Evolutionary conservation across 176 grass and related monocot species (phyloP).

Genomic region (Poa pratensis): DNA sequence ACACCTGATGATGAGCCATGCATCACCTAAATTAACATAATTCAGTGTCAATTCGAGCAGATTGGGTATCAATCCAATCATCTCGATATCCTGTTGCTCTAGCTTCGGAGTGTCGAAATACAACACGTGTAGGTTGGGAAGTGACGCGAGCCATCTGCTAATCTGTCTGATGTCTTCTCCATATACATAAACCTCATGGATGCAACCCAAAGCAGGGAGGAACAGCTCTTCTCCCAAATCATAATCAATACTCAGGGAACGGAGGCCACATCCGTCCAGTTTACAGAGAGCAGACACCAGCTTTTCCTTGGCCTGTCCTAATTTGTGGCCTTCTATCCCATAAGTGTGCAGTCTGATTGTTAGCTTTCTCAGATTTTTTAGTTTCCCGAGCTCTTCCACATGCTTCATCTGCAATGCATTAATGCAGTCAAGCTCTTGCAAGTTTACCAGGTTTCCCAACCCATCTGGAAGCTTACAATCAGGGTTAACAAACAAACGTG

Average conservation of each 20-base stretch:
- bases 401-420: background rate
- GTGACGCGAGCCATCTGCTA: background rate
- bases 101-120: background rate
- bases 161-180: background rate
- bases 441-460: background rate
- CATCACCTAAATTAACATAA: rapidly evolving
- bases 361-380: conserved; percentile 5
- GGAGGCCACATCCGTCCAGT: background rate
- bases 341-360: rapidly evolving
- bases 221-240: background rate
- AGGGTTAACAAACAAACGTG: rapidly evolving
- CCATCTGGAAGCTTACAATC: background rate
- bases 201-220: background rate
- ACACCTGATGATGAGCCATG: background rate
- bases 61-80: conserved; percentile 12
- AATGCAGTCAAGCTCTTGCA: background rate
- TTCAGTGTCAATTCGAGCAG: background rate
- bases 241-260: background rate
- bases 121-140: background rate
- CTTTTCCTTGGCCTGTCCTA: background rate
- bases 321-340: background rate
- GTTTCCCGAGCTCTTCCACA: conserved; percentile 25
- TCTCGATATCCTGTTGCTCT: background rate
- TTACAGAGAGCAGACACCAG: conserved; percentile 12
- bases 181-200: too few species aligned